phyloP scores from a whole-genome alignment of 1,139 yeast species.

The Nematodospora anomalae region DNA sequence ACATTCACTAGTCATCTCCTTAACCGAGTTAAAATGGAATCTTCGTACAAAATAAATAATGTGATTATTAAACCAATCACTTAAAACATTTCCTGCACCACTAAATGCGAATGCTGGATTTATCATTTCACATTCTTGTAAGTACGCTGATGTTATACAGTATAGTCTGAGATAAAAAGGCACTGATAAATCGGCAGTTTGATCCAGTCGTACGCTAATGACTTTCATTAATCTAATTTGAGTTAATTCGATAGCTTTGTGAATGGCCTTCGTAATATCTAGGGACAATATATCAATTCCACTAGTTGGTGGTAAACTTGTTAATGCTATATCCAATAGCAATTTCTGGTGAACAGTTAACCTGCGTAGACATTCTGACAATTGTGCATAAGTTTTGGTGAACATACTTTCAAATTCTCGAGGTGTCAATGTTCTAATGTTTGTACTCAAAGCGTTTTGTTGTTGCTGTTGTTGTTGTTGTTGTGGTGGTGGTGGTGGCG shows the following conservation, averaged over 20 bases:
- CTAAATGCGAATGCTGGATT: slow-evolving; percentile 70
- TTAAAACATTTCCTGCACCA: slow-evolving; percentile 49
- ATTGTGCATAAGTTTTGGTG: slow-evolving; percentile 55
- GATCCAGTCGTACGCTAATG: slow-evolving; percentile 73
- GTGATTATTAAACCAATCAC: slow-evolving; percentile 69
- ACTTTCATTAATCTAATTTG: slow-evolving; percentile 80
- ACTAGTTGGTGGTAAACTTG: slow-evolving; percentile 40
- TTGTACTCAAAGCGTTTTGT: slow-evolving; percentile 38
- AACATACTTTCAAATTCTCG: slow-evolving; percentile 75
- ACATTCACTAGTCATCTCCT: slow-evolving; percentile 45
- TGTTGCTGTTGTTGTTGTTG: slow-evolving; percentile 5
- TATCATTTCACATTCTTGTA: slow-evolving; percentile 81
- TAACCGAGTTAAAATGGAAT: slow-evolving; percentile 54
- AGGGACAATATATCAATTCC: slow-evolving; percentile 52
- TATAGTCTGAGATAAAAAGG: slow-evolving; percentile 65
- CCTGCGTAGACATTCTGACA: slow-evolving; percentile 73
- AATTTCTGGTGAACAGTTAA: slow-evolving; percentile 77
- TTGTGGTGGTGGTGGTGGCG: too few species aligned
- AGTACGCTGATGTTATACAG: slow-evolving; percentile 64
- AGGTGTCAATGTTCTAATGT: slow-evolving; percentile 65
- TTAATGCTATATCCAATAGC: slow-evolving; percentile 70
- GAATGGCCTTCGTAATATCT: slow-evolving; percentile 62
- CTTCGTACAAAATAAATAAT: slow-evolving; percentile 58
- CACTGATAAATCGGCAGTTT: slow-evolving; percentile 56
- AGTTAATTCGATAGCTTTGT: slow-evolving; percentile 67